Evolutionary conservation across 257 asterid genomes (phyloP), one percentile per base, ranked within the genome.

Genomic region (Catharanthus roseus): DNA sequence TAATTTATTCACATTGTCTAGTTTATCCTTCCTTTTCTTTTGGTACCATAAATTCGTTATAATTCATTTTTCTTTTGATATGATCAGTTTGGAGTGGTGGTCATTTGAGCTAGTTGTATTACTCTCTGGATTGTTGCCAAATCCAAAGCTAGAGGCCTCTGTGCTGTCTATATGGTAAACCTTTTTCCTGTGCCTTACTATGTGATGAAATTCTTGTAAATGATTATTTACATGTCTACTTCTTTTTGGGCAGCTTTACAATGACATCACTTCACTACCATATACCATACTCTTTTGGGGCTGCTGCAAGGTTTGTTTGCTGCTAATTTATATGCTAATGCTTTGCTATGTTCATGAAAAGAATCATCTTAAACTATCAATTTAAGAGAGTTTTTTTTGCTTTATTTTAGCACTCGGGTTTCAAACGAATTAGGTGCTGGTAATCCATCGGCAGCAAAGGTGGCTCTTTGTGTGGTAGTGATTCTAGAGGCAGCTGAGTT

Each of bases 381-480:
- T 51, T 67, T 28, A 34, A 64, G 65, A 39, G 61, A 15, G 18
- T 4, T 21, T n/a, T 29, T 15, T 39, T 26, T 38, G 16, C 31
- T 31, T 18, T 76, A 67, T 61, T 80, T 57, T 61, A 91, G 96
- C 72, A 87, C 93, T 62, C 80, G 88, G 72, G 83, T 91, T 69
- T 85, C 96, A 6, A 91, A 91, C 44, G 91, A 86, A 75, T 82
- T 91, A 18, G 97, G 97, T 63, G 92, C 96, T 38, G 96, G 95
- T 44, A 87, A 83, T 64, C 85, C 92, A 24, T 80, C 68, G 34
- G 80, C 82, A 23, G 96, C 95, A 29, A 75, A 72, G 79, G 44
- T 79, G 13, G 85, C 89, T 15, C 74, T 90, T 10, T 65, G 26
- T 6, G 77, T 85, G 31, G 90, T 82, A 21, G 51, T 86, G 49